phyloP scores from a whole-genome alignment of 148 eudicot species.

The Diospyros kaki region DNA sequence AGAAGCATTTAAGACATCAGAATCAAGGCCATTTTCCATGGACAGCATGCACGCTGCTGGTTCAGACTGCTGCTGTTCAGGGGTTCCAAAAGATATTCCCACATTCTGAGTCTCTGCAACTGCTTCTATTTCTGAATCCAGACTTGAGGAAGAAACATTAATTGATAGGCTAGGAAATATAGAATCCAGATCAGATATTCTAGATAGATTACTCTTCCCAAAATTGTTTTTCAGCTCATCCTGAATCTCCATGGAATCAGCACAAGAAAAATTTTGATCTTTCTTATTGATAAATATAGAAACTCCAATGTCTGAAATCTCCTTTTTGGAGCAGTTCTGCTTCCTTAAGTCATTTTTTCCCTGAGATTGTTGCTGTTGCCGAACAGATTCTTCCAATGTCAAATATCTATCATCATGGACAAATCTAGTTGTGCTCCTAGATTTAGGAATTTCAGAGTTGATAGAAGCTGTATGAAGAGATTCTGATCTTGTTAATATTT shows the following conservation, averaged over 20 bases:
- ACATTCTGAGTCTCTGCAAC: conserved; percentile 10
- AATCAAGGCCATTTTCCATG: conserved; percentile 13
- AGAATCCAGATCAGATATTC: conserved; percentile 3
- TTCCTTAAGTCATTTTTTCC: neutral
- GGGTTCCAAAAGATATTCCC: conserved; percentile 8
- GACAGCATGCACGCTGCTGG: conserved; percentile 11
- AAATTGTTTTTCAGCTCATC: conserved; percentile 12
- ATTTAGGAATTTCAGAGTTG: conserved; percentile 21
- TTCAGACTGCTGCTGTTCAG: conserved; percentile 21
- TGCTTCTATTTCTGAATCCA: neutral
- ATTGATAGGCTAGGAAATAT: neutral
- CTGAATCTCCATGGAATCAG: conserved; percentile 7
- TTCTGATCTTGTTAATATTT: conserved; percentile 21
- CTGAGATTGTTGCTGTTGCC: neutral
- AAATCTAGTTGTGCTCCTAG: conserved; percentile 14
- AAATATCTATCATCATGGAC: conserved; percentile 17
- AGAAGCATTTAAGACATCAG: conserved; percentile 22
- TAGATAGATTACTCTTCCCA: conserved; percentile 16
- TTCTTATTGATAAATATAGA: conserved; percentile 3
- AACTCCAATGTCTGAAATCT: neutral
- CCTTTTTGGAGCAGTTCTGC: neutral
- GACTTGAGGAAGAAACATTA: neutral
- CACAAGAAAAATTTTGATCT: neutral
- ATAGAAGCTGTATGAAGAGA: conserved; percentile 19
- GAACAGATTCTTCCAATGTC: conserved; percentile 10